A percentile compares a stretch with the other conserved stretches of the same genome.
Conservation (phyloP, 139 green algal species). For the Ulvella scutata region DNA sequence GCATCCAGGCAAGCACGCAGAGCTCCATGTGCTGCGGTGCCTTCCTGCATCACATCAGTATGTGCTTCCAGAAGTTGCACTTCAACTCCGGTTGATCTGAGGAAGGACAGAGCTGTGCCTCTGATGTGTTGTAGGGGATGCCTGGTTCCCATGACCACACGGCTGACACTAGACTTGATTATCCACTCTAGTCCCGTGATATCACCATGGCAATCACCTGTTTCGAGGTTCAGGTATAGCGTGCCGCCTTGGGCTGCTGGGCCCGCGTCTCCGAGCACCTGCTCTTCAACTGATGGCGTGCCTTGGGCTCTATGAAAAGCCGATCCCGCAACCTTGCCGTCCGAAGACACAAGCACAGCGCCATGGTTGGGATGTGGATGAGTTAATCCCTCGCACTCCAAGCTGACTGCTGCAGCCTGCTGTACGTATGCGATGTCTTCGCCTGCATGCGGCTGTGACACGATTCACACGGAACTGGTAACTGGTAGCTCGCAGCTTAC, state of each 20-base stretch:
- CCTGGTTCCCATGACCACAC: slow-evolving; percentile 82
- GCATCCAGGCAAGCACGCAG: slow-evolving; percentile 40
- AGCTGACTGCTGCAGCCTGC: not conserved
- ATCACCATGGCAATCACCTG: slow-evolving; percentile 77
- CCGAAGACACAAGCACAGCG: not conserved
- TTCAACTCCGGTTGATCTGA: not conserved
- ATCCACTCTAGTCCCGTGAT: slow-evolving; percentile 43
- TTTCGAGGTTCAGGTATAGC: slow-evolving; percentile 91
- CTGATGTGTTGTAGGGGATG: slow-evolving; percentile 68
- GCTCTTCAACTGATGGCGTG: slow-evolving; percentile 42
- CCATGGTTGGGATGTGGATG: not conserved
- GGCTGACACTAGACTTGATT: slow-evolving; percentile 42
- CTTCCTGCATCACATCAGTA: not conserved
- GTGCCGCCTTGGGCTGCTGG: slow-evolving; percentile 27
- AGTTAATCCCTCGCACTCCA: not conserved
- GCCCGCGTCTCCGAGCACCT: slow-evolving; percentile 23
- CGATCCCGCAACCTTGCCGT: not conserved
- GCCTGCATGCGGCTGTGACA: no score
- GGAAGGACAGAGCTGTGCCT: slow-evolving; percentile 10
- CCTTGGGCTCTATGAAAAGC: slow-evolving; percentile 27
- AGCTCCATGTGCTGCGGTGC: slow-evolving; percentile 8
- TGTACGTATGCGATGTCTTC: not conserved
- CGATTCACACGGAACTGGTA: no score
- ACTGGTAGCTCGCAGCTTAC: no score
- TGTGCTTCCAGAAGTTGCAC: not conserved